Percentiles rank a stretch among this genome's conserved stretches.
Conservation (phyloP, 768 basidiomycete species). For the Pleurotus citrinopileatus region DNA sequence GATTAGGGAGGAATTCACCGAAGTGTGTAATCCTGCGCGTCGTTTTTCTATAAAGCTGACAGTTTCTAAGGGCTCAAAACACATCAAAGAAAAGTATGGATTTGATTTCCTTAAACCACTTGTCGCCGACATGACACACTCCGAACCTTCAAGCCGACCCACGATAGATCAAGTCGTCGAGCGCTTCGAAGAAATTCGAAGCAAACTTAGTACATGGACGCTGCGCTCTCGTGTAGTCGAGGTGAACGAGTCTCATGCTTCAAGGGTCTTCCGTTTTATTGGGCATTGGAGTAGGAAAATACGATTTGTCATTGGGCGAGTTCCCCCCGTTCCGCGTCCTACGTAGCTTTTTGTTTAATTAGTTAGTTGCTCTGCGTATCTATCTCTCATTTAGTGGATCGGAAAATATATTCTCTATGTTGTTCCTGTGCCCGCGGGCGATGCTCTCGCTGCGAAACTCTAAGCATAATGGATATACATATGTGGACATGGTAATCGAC, state of each 20-base stretch:
- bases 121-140: constrained; percentile 5
- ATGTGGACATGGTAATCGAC: too few relatives aligned
- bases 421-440: too few relatives aligned
- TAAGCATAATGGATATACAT: too few relatives aligned
- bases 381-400: too few relatives aligned
- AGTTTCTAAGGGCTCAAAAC: not conserved
- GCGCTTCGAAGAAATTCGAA: constrained; percentile 5
- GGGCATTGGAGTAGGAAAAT: constrained; percentile 2
- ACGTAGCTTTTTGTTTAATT: not conserved
- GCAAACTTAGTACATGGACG: not conserved
- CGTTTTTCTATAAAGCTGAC: not conserved
- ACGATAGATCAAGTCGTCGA: constrained; percentile 5
- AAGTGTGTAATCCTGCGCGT: constrained; percentile 4
- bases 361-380: not conserved
- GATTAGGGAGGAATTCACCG: constrained; percentile 15
- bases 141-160: constrained; percentile 9
- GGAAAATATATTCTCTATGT: too few relatives aligned
- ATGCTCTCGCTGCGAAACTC: too few relatives aligned
- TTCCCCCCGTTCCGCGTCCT: constrained; percentile 6
- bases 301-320: not conserved
- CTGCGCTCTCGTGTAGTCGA: constrained; percentile 6
- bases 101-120: constrained; percentile 9
- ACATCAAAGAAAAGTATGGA: not conserved
- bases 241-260: not conserved
- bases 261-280: not conserved